phyloP scores from a whole-genome alignment of 345 rosid species.

The Hibiscus tridactylites region DNA sequence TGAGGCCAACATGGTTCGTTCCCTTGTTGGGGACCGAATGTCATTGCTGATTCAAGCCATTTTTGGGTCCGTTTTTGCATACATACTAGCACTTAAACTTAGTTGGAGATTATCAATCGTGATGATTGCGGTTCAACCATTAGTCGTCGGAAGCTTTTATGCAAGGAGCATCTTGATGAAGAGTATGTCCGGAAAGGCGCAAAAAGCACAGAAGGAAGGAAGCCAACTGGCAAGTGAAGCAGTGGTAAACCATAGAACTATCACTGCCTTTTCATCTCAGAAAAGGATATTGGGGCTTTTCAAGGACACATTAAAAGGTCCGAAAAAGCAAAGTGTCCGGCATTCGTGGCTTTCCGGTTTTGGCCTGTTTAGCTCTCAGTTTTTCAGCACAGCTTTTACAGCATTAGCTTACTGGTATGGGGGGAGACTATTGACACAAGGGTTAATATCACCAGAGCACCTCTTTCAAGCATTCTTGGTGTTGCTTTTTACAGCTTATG shows the following conservation, averaged over 20 bases:
- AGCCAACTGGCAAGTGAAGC: slow-evolving; percentile 69
- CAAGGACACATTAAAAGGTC: slow-evolving; percentile 43
- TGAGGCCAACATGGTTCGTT: slow-evolving; percentile 49
- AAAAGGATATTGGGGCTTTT: slow-evolving; percentile 49
- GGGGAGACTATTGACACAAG: slow-evolving; percentile 42
- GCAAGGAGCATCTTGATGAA: slow-evolving; percentile 42
- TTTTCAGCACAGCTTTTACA: slow-evolving; percentile 46
- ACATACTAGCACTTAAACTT: slow-evolving; percentile 35
- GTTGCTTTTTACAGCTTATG: slow-evolving; percentile 48
- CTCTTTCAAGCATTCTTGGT: slow-evolving; percentile 54
- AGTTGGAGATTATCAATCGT: slow-evolving; percentile 50
- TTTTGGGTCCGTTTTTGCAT: slow-evolving; percentile 49
- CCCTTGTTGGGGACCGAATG: slow-evolving; percentile 57
- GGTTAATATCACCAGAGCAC: slow-evolving; percentile 28
- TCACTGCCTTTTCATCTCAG: slow-evolving; percentile 66
- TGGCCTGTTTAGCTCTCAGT: slow-evolving; percentile 55
- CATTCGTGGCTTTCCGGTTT: slow-evolving; percentile 52
- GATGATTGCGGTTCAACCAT: slow-evolving; percentile 55
- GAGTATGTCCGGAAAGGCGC: slow-evolving; percentile 53
- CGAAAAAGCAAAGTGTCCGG: slow-evolving; percentile 42
- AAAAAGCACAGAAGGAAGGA: slow-evolving; percentile 60
- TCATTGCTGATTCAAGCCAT: slow-evolving; percentile 51
- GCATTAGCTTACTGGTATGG: slow-evolving; percentile 63
- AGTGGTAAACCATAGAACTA: slow-evolving; percentile 59
- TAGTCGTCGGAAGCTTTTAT: slow-evolving; percentile 54